Evolutionary conservation across 176 grass and related monocot species (phyloP).

Genomic region (Leersia perrieri): DNA sequence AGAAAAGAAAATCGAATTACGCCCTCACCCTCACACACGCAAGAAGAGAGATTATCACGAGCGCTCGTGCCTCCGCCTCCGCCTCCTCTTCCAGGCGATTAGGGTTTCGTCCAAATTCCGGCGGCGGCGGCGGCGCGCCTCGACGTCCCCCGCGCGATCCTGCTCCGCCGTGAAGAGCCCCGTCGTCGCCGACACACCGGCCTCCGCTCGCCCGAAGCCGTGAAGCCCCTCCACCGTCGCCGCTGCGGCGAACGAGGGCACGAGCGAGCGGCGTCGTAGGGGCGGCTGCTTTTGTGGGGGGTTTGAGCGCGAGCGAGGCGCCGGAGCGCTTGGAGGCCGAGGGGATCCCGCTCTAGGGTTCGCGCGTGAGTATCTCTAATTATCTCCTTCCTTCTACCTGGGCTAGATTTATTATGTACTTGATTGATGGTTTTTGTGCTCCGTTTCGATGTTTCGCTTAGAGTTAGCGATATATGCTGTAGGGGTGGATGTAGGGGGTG

Average conservation of each 20-base stretch:
- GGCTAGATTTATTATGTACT: background rate
- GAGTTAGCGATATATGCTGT: background rate
- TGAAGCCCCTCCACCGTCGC: background rate
- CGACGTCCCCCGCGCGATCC: too few relatives aligned
- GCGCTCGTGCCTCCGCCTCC: too few relatives aligned
- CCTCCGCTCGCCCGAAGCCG: background rate
- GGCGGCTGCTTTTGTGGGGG: too few relatives aligned
- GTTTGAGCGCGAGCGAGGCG: background rate
- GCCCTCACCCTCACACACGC: too few relatives aligned
- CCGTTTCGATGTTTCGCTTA: background rate
- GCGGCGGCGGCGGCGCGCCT: too few relatives aligned
- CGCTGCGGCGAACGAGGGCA: background rate
- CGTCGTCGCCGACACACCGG: background rate
- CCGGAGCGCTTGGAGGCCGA: background rate
- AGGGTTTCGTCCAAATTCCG: background rate
- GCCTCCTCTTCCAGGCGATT: too few relatives aligned
- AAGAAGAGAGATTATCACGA: too few relatives aligned
- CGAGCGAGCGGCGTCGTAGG: background rate
- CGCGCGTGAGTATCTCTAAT: background rate
- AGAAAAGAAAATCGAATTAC: background rate
- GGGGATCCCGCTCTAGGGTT: background rate
- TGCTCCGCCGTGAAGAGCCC: too few relatives aligned
- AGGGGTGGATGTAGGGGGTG: background rate
- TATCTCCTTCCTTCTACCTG: background rate
- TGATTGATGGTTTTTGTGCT: background rate